Base-by-base conservation (phyloP, 2,329 filamentous ascomycete genomes). In the Xylariaceae sp. region DNA sequence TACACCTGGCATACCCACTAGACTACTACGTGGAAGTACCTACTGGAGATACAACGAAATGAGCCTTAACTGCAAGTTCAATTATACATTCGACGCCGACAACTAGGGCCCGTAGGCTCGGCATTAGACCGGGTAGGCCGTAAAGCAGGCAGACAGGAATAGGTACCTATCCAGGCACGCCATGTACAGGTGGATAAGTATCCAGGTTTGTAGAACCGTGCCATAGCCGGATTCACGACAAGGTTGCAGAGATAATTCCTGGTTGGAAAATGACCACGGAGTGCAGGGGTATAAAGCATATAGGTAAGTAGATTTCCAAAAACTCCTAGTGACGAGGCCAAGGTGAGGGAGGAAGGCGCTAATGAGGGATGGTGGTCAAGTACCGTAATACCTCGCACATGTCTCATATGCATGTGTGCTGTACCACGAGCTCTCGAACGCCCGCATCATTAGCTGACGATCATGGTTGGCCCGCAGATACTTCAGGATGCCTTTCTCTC, bases 241-340 rank as follows among this genome's bases (percentile, higher is more conserved):
- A 50, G 42, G 43, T 50, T 24, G 55, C 54, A 52, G 57, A 57
- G 59, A 59, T 57, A 59, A 57, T 53, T 50, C 46, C 18, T 17
- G 37, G 31, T 7, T 38, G 29, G 44, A 43, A 48, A 46, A 41
- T 40, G 40, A n/a, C n/a, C 45, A 50, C 53, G 51, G 50, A 50
- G 50, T 41, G 40, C 46, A 45, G 39, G 48, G 39, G 32, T 15
- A 34, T n/a, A n/a, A n/a, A n/a, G n/a, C n/a, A n/a, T n/a, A n/a
- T n/a, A n/a, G n/a, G n/a, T n/a, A n/a, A n/a, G n/a, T n/a, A 18
- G 15, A 9, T 18, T n/a, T 18, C 34, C 37, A 29, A 37, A 41
- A 34, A 40, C 29, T 35, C 40, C 38, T 36, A 44, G 41, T 44
- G 41, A 44, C 42, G 38, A 44, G 34, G 41, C 41, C 44, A 40